Evolutionary conservation across 768 basidiomycete genomes (phyloP).

Genomic region (Rhodotorula paludigena): DNA sequence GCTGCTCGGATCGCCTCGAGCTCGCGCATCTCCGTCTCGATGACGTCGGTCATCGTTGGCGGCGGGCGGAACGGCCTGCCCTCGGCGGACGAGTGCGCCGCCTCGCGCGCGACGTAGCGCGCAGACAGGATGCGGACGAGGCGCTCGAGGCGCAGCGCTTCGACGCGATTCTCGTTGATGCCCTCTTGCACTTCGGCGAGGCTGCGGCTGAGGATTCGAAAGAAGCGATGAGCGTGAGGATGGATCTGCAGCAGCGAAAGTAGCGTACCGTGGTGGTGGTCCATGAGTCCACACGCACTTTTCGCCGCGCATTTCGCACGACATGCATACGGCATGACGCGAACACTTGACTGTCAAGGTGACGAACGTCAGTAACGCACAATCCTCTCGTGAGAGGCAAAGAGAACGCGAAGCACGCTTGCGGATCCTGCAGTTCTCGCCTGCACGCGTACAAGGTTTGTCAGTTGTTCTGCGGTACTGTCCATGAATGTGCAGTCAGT

Average conservation of each 20-base stretch:
- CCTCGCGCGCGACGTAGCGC: background rate
- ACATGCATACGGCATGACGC: background rate
- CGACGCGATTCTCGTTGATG: background rate
- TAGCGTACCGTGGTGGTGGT: background rate
- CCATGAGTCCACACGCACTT: constrained; percentile 10
- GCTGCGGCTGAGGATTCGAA: background rate
- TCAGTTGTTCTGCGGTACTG: background rate
- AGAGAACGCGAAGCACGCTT: background rate
- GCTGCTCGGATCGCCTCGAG: background rate
- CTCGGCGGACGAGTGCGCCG: background rate
- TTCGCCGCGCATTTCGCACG: background rate
- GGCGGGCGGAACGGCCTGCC: background rate
- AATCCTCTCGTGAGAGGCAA: background rate
- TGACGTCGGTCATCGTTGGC: background rate
- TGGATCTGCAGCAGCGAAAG: background rate
- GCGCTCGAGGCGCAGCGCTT: background rate
- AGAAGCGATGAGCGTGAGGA: background rate
- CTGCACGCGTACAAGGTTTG: background rate
- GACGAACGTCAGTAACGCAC: no score
- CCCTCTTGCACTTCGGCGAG: background rate
- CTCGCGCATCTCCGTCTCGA: background rate
- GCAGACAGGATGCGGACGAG: background rate
- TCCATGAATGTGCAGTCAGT: no score
- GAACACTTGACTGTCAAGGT: constrained; percentile 9
- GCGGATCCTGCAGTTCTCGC: constrained; percentile 7